These are phyloP conservation scores for Teunomyces tritomae DNA, from an alignment of 805 yeast species.

Conservation along the genomic window DNA sequence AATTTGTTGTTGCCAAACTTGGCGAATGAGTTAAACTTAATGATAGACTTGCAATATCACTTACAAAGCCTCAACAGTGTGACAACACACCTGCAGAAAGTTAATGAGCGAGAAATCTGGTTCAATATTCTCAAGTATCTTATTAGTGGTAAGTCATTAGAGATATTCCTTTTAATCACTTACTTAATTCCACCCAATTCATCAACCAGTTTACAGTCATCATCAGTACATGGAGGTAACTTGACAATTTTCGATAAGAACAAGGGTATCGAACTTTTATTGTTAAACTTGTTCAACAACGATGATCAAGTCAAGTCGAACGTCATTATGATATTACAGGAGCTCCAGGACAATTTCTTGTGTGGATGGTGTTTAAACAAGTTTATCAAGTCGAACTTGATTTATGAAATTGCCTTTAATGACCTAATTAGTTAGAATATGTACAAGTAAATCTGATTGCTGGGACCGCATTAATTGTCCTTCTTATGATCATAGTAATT, in stretches of 20 bases:
- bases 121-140: slow-evolving; percentile 40
- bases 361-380: slow-evolving; percentile 45
- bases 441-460: neutral
- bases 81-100: slow-evolving; percentile 12
- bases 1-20: slow-evolving; percentile 33
- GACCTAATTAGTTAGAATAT: slow-evolving; percentile 21
- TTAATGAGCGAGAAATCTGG: slow-evolving; percentile 39
- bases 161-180: slow-evolving; percentile 37
- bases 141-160: slow-evolving; percentile 41
- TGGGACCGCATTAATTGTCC: neutral
- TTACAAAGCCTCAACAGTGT: slow-evolving; percentile 33
- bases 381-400: slow-evolving; percentile 34
- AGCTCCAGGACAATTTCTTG: slow-evolving; percentile 40
- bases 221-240: slow-evolving; percentile 38
- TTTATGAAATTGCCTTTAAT: slow-evolving; percentile 40
- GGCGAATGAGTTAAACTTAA: slow-evolving; percentile 39
- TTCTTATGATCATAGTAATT: neutral
- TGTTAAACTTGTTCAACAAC: slow-evolving; percentile 40
- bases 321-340: slow-evolving; percentile 41
- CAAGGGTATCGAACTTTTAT: slow-evolving; percentile 41
- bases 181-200: slow-evolving; percentile 42
- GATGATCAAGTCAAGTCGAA: slow-evolving; percentile 40
- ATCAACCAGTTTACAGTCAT: slow-evolving; percentile 36
- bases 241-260: slow-evolving; percentile 43
- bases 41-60: slow-evolving; percentile 43